Conservation (phyloP, 768 basidiomycete genomes). For the Amanita exitialis region DNA sequence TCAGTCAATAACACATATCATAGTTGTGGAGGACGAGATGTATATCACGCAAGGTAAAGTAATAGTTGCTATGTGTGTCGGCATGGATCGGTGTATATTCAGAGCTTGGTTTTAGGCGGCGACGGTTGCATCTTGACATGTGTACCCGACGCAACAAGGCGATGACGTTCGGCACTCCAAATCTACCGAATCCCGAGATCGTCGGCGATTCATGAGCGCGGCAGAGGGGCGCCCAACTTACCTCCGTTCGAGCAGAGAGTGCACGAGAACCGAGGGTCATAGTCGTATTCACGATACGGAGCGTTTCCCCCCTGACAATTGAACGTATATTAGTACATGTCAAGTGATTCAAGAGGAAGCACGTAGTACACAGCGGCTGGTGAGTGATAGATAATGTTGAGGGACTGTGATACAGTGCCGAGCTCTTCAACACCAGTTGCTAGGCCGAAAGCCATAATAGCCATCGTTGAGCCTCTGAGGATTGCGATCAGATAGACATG, state of each 20-base stretch:
- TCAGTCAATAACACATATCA: no score
- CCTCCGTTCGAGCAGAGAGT: conserved; percentile 41
- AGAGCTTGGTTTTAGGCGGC: conserved; percentile 1
- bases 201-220: not conserved
- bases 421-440: conserved; percentile 14
- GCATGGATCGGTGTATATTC: not conserved
- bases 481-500: not conserved
- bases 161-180: conserved; percentile 43
- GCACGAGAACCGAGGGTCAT: conserved; percentile 37
- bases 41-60: not conserved
- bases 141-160: conserved; percentile 43
- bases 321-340: not conserved
- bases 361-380: conserved; percentile 36
- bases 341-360: not conserved
- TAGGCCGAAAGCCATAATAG: conserved; percentile 26
- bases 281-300: conserved; percentile 44
- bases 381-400: conserved; percentile 46
- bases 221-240: conserved; percentile 10
- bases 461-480: conserved; percentile 39
- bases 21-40: no score
- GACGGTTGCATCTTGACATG: conserved; percentile 44
- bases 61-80: not conserved
- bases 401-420: conserved; percentile 36
- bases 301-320: conserved; percentile 30
- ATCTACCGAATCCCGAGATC: conserved; percentile 25